Conservation (phyloP, 192 early-diverging fungal species). For the Helicostylum pulchrum region DNA sequence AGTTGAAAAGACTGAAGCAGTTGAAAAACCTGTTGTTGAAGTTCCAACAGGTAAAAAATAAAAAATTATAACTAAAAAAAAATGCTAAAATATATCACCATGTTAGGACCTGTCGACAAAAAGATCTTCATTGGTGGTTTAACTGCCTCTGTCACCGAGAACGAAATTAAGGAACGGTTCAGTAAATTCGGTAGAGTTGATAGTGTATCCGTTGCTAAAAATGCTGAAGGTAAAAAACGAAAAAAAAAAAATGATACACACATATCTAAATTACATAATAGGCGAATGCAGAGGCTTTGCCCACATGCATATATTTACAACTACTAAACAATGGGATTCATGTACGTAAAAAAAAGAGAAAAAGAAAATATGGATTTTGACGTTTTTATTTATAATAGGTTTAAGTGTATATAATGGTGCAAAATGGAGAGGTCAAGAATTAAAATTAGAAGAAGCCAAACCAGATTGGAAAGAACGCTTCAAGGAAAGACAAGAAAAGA, state of each 20-base stretch:
- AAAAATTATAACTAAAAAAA: not conserved
- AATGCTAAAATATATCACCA: not conserved
- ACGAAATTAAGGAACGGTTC: slow-evolving; percentile 64
- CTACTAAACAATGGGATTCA: slow-evolving; percentile 59
- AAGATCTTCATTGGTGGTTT: slow-evolving; percentile 81
- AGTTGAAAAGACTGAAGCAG: no score
- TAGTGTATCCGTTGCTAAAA: slow-evolving; percentile 50
- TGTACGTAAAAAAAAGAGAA: slow-evolving; percentile 35
- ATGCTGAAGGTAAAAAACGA: slow-evolving; percentile 26
- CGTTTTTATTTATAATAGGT: slow-evolving; percentile 28
- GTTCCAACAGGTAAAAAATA: not conserved
- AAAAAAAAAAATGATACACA: no score
- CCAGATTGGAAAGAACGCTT: slow-evolving; percentile 58
- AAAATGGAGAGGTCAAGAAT: slow-evolving; percentile 80
- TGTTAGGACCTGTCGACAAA: slow-evolving; percentile 35
- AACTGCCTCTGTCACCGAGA: slow-evolving; percentile 47
- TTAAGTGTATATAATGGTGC: slow-evolving; percentile 68
- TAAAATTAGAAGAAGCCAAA: slow-evolving; percentile 82
- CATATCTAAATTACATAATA: slow-evolving; percentile 7
- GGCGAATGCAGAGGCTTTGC: slow-evolving; percentile 68
- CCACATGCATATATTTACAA: slow-evolving; percentile 68
- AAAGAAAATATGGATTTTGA: not conserved
- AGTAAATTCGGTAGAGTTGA: slow-evolving; percentile 64
- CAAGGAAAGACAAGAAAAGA: slow-evolving; percentile 45
- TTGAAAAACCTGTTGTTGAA: no score